Evolutionary conservation across 352 stramenopile genomes (phyloP).

Genomic region (Pythium coloratum): DNA sequence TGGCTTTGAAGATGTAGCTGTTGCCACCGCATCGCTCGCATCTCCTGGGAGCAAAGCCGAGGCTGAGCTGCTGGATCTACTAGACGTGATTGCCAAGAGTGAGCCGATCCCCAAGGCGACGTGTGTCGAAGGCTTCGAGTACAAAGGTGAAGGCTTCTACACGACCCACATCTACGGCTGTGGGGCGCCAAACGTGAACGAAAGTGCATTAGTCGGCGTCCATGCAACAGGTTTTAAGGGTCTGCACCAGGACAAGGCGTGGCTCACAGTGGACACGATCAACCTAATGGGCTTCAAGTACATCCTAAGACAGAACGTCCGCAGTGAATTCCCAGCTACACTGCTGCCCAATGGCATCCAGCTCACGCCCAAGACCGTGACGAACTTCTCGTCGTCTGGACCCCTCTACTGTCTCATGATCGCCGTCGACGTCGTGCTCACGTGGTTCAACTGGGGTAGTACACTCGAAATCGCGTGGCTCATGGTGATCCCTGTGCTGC

Average conservation of each 20-base stretch:
- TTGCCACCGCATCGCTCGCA: conserved; percentile 29
- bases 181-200: conserved; percentile 3
- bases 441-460: conserved; percentile 6
- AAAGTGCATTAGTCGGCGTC: conserved; percentile 17
- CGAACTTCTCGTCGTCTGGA: conserved; percentile 26
- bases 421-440: conserved; percentile 18
- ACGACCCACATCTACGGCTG: conserved; percentile 16
- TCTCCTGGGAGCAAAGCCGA: conserved; percentile 20
- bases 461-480: conserved; percentile 19
- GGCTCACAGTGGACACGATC: conserved; percentile 19
- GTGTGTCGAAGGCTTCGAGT: conserved; percentile 24
- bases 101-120: background rate
- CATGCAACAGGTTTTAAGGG: conserved; percentile 1
- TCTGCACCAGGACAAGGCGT: conserved; percentile 27
- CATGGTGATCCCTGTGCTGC: conserved; percentile 5
- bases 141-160: conserved; percentile 18
- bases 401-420: conserved; percentile 14
- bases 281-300: conserved; percentile 15
- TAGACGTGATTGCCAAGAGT: conserved; percentile 16
- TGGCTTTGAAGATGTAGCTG: conserved; percentile 26
- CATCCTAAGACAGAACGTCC: conserved; percentile 17
- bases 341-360: background rate
- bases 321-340: background rate
- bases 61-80: conserved; percentile 16
- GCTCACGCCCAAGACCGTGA: background rate